Conservation (phyloP, 805 yeast species). For the Suhomyces sp. region DNA sequence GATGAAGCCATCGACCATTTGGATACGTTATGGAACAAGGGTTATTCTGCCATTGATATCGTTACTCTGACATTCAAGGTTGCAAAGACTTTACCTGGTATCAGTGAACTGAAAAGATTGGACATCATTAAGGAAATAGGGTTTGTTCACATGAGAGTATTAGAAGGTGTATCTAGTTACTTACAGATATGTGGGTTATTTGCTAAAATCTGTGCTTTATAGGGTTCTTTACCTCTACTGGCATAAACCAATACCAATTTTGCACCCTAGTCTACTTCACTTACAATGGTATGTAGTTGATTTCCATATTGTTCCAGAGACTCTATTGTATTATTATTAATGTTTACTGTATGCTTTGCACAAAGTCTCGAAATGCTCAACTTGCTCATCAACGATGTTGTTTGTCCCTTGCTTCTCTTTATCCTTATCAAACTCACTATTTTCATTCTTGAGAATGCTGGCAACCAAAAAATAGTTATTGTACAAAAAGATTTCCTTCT, state of each 20-base stretch:
- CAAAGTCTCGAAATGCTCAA: constrained; percentile 38
- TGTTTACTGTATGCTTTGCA: constrained; percentile 40
- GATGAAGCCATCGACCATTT: constrained; percentile 67
- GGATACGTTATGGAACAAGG: constrained; percentile 77
- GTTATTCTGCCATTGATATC: constrained; percentile 91
- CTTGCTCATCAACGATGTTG: constrained; percentile 32
- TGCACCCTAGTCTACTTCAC: no score
- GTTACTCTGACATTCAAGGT: constrained; percentile 89
- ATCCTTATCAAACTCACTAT: constrained; percentile 12
- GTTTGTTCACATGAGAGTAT: constrained; percentile 82
- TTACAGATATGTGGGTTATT: constrained; percentile 83
- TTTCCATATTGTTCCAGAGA: no score
- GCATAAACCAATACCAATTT: no score
- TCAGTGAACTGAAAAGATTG: constrained; percentile 67
- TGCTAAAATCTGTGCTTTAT: constrained; percentile 51
- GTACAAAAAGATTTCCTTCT: constrained; percentile 69
- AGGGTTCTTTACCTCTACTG: no score
- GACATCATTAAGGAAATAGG: constrained; percentile 87
- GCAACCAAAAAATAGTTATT: constrained; percentile 66
- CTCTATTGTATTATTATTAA: no score
- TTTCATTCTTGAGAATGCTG: constrained; percentile 51
- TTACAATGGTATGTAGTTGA: no score
- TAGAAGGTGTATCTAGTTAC: constrained; percentile 90
- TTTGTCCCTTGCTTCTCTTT: constrained; percentile 1
- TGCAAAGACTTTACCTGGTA: constrained; percentile 67